Percentiles rank a stretch among this genome's conserved stretches.
Evolutionary conservation across 2,329 filamentous ascomycete species (phyloP).

Genomic region (Calonectria pauciramosa): DNA sequence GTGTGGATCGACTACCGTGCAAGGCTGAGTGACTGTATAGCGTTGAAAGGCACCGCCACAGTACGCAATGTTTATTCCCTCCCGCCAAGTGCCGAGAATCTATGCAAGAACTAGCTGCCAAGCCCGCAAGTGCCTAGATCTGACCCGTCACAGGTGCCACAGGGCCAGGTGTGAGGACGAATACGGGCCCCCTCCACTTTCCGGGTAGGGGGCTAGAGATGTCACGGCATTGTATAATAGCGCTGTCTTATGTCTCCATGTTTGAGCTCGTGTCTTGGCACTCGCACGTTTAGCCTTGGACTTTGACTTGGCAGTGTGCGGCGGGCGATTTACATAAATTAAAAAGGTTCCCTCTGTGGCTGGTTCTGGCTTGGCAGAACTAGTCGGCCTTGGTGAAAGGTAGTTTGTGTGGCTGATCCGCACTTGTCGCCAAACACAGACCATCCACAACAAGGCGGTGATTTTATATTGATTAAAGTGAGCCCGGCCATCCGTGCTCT

Average conservation of each 20-base stretch:
- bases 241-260: background rate
- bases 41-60: background rate
- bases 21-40: background rate
- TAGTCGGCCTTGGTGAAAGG: background rate
- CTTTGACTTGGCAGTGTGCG: background rate
- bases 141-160: background rate
- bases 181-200: background rate
- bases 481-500: background rate
- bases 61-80: background rate
- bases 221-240: background rate
- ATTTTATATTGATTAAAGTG: background rate
- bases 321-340: background rate
- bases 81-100: no score
- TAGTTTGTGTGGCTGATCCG: background rate
- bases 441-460: background rate
- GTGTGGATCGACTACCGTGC: background rate
- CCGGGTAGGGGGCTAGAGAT: no score
- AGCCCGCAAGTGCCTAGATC: background rate
- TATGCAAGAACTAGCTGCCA: background rate
- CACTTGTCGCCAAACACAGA: background rate
- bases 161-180: no score
- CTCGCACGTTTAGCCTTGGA: background rate
- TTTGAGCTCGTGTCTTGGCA: background rate
- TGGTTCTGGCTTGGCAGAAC: background rate
- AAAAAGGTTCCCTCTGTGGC: background rate